Percentiles rank a stretch among this genome's conserved stretches.
phyloP scores from a whole-genome alignment of 2,329 filamentous ascomycete genomes.

The Ceratocystis papillata region DNA sequence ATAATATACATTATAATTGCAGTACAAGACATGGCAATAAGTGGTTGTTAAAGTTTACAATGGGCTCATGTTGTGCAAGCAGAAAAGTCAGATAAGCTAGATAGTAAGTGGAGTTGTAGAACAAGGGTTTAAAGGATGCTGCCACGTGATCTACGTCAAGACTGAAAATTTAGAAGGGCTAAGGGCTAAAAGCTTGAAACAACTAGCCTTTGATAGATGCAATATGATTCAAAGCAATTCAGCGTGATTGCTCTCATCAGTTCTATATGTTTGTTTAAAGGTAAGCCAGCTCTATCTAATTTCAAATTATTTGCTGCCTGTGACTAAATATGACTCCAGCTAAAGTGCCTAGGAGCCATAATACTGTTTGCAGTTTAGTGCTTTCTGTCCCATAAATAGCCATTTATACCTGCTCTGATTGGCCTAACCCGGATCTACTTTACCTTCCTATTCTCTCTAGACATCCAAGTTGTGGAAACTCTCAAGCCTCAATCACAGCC shows the following conservation, averaged over 20 bases:
- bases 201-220: too few relatives aligned
- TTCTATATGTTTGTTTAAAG: too few relatives aligned
- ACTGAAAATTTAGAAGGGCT: not conserved
- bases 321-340: not conserved
- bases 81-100: not conserved
- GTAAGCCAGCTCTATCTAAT: too few relatives aligned
- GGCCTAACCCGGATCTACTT: not conserved
- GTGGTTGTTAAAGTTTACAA: too few relatives aligned
- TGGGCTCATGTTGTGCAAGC: not conserved
- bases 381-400: not conserved
- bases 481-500: slow-evolving; percentile 13
- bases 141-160: not conserved
- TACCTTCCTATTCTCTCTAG: not conserved
- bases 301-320: not conserved
- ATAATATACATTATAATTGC: too few relatives aligned
- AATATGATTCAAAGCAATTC: too few relatives aligned
- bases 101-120: not conserved
- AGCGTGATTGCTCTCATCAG: too few relatives aligned
- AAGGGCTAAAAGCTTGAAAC: not conserved
- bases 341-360: not conserved
- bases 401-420: not conserved
- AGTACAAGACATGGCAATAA: too few relatives aligned
- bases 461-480: slow-evolving; percentile 10
- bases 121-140: not conserved
- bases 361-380: not conserved